Evolutionary conservation across 139 green algal genomes (phyloP).

Genomic region (Trebouxia sp.): DNA sequence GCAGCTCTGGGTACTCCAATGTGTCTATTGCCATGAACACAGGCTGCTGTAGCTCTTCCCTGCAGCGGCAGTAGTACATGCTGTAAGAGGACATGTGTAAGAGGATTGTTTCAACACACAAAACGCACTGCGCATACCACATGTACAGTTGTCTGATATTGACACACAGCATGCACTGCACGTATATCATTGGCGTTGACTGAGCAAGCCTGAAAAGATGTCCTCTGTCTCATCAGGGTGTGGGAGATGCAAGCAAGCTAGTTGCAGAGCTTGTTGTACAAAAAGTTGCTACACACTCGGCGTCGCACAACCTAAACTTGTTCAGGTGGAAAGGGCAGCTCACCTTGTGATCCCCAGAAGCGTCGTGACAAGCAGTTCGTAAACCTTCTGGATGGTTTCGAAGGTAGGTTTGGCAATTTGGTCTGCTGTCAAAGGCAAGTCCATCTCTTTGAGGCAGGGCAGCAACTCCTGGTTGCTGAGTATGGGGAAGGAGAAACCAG

Average conservation of each 20-base stretch:
- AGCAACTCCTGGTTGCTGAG: conserved; percentile 64
- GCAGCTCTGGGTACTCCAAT: conserved; percentile 92
- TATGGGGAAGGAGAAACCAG: conserved; percentile 26
- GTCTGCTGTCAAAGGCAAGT: conserved; percentile 64
- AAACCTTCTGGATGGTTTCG: conserved; percentile 73
- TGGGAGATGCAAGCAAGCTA: no score
- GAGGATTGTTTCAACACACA: no score
- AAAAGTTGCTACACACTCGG: not conserved
- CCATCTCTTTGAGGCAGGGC: conserved; percentile 83
- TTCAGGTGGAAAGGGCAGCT: not conserved
- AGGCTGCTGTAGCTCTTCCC: conserved; percentile 88
- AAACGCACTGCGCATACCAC: not conserved
- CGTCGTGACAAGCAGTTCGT: conserved; percentile 76
- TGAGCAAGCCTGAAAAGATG: no score
- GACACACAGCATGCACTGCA: not conserved
- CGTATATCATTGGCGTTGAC: not conserved
- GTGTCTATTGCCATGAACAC: conserved; percentile 81
- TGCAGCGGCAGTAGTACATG: conserved; percentile 31
- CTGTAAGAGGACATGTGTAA: no score
- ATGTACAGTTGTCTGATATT: not conserved
- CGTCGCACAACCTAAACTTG: not conserved
- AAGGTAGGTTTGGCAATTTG: conserved; percentile 80
- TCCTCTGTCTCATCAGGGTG: not conserved
- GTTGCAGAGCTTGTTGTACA: not conserved
- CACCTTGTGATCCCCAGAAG: conserved; percentile 76